phyloP scores from a whole-genome alignment of 495 filamentous ascomycete genomes.

The Neurospora sp. region DNA sequence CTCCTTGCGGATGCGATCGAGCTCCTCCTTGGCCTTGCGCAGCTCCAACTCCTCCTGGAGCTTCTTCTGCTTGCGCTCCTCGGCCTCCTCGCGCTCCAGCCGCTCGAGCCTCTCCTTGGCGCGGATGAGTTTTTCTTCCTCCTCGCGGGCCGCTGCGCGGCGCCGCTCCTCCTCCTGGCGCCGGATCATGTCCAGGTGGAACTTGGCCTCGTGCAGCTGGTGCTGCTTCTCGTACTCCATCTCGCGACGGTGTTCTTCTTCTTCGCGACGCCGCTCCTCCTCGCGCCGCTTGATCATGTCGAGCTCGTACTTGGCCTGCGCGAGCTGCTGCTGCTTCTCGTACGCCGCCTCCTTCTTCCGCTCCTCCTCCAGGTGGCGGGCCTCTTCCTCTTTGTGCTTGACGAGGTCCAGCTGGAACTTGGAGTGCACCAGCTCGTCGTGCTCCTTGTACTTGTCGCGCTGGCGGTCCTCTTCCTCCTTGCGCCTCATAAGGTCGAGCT shows the following conservation, averaged over 20 bases:
- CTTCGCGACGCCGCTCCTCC: slow-evolving; percentile 13
- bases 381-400: slow-evolving; percentile 20
- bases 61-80: slow-evolving; percentile 32
- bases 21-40: slow-evolving; percentile 35
- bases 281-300: slow-evolving; percentile 29
- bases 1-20: slow-evolving; percentile 31
- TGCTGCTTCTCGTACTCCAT: slow-evolving; percentile 17
- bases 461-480: slow-evolving; percentile 33
- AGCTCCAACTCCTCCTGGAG: slow-evolving; percentile 33
- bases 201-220: slow-evolving; percentile 24
- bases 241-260: slow-evolving; percentile 2
- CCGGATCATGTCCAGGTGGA: slow-evolving; percentile 37
- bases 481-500: slow-evolving; percentile 22
- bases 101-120: slow-evolving; percentile 14
- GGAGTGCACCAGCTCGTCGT: slow-evolving; percentile 44
- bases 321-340: slow-evolving; percentile 19
- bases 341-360: slow-evolving; percentile 38
- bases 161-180: slow-evolving; percentile 20
- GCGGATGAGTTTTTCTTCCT: slow-evolving; percentile 25
- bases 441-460: slow-evolving; percentile 26
- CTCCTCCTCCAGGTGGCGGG: slow-evolving; percentile 37
- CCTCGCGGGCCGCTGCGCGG: slow-evolving; percentile 23
- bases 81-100: slow-evolving; percentile 25
- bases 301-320: slow-evolving; percentile 26
- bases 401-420: slow-evolving; percentile 9